Evolutionary conservation across 768 basidiomycete species (phyloP).

Genomic region (Mycena olivaceomarginata): DNA sequence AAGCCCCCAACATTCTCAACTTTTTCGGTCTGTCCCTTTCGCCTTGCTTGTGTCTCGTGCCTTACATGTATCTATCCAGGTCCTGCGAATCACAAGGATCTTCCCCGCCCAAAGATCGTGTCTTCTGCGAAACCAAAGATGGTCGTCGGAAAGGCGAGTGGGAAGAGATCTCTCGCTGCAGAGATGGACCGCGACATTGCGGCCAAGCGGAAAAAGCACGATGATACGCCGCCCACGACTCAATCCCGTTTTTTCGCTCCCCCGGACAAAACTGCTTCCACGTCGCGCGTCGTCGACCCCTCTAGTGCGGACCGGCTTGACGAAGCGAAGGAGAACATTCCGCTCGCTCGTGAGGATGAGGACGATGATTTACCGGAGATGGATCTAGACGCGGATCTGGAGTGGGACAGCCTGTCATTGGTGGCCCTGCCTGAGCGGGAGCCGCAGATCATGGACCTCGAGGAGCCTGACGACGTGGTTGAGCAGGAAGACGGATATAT

Average conservation of each 20-base stretch:
- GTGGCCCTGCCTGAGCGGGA: conserved; percentile 60
- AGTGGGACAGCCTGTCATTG: conserved; percentile 48
- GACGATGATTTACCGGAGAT: conserved; percentile 36
- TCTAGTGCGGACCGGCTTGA: conserved; percentile 30
- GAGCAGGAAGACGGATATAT: conserved; percentile 90
- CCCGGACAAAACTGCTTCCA: conserved; percentile 5
- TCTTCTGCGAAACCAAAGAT: conserved; percentile 49
- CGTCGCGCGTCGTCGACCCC: conserved; percentile 21
- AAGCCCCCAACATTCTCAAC: conserved; percentile 69
- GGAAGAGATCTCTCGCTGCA: conserved; percentile 84
- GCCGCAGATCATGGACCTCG: conserved; percentile 59
- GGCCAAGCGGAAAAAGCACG: conserved; percentile 68
- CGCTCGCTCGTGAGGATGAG: conserved; percentile 21
- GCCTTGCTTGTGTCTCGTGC: neutral
- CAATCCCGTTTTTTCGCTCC: conserved; percentile 52
- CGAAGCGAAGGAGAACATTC: conserved; percentile 46
- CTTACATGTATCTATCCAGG: conserved; percentile 50
- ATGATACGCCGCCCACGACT: conserved; percentile 46
- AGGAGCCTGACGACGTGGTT: conserved; percentile 68
- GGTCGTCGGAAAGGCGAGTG: conserved; percentile 76
- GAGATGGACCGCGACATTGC: conserved; percentile 81
- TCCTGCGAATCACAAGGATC: conserved; percentile 62
- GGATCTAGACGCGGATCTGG: conserved; percentile 41
- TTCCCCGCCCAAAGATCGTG: conserved; percentile 47
- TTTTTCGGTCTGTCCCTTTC: conserved; percentile 76